phyloP scores from a whole-genome alignment of 768 basidiomycete genomes.

The Mycena galopus region DNA sequence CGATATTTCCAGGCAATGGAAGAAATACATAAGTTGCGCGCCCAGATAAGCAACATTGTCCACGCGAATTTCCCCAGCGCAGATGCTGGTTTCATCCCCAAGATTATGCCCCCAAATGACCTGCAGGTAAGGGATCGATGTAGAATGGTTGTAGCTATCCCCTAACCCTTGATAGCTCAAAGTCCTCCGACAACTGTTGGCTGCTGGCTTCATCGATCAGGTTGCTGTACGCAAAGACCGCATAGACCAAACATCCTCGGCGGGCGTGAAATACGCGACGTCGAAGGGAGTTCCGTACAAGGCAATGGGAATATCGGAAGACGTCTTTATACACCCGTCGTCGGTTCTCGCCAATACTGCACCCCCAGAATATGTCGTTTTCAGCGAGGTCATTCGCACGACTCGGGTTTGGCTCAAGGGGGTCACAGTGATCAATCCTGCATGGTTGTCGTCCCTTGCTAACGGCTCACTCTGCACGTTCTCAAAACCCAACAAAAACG shows the following conservation, averaged over 20 bases:
- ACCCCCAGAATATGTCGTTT: slow-evolving; percentile 91
- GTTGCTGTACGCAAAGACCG: slow-evolving; percentile 93
- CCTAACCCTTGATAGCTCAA: slow-evolving; percentile 73
- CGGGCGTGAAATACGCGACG: slow-evolving; percentile 79
- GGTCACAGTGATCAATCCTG: slow-evolving; percentile 86
- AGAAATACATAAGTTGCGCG: slow-evolving; percentile 95
- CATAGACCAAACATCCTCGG: slow-evolving; percentile 66
- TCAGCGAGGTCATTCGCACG: slow-evolving; percentile 84
- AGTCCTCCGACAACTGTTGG: slow-evolving; percentile 87
- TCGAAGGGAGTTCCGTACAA: slow-evolving; percentile 87
- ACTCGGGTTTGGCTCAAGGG: slow-evolving; percentile 86
- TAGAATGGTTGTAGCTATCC: not conserved
- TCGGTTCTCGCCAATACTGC: slow-evolving; percentile 77
- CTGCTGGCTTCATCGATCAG: slow-evolving; percentile 95
- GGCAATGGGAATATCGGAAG: slow-evolving; percentile 83
- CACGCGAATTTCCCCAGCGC: slow-evolving; percentile 78
- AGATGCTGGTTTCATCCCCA: slow-evolving; percentile 70
- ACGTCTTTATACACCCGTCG: slow-evolving; percentile 93
- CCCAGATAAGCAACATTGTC: slow-evolving; percentile 90
- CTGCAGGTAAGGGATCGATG: slow-evolving; percentile 69
- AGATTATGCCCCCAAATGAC: slow-evolving; percentile 81
- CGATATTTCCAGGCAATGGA: slow-evolving; percentile 85
- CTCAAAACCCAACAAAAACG: slow-evolving; percentile 85
- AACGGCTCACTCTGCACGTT: slow-evolving; percentile 87
- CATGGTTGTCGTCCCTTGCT: slow-evolving; percentile 89